Evolutionary conservation across 768 basidiomycete genomes (phyloP).

Genomic region (Boletus pseudopeckii): DNA sequence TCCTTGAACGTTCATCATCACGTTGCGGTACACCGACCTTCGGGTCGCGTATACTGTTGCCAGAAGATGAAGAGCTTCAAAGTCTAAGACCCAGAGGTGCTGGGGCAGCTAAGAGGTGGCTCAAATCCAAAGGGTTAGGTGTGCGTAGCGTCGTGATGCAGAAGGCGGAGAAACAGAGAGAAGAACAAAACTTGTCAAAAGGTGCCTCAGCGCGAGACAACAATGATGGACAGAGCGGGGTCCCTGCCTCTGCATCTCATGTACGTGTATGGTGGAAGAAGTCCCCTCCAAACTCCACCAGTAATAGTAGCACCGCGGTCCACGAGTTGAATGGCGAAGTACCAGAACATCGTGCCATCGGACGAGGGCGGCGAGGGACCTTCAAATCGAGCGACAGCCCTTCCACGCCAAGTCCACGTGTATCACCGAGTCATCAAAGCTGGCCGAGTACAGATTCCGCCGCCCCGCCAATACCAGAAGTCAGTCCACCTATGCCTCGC

Average conservation of each 20-base stretch:
- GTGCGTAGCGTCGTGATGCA: conserved; percentile 23
- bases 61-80: conserved; percentile 26
- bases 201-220: background rate
- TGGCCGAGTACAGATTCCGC: conserved; percentile 25
- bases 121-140: conserved; percentile 29
- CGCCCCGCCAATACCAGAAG: conserved; percentile 4
- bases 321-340: conserved; percentile 10
- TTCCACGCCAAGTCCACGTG: conserved; percentile 21
- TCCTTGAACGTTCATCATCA: conserved; percentile 45
- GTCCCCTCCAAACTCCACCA: conserved; percentile 12
- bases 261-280: conserved; percentile 33
- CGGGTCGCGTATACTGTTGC: conserved; percentile 44
- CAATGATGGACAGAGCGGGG: conserved; percentile 2
- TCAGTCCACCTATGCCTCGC: conserved; percentile 2
- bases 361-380: conserved; percentile 11
- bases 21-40: conserved; percentile 62
- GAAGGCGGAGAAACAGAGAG: conserved; percentile 23
- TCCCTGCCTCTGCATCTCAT: conserved; percentile 13
- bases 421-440: conserved; percentile 15
- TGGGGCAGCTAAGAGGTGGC: conserved; percentile 23
- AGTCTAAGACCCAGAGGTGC: conserved; percentile 11
- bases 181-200: conserved; percentile 8
- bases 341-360: background rate
- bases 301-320: conserved; percentile 7
- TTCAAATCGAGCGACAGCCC: conserved; percentile 9